A percentile compares a stretch with the other conserved stretches of the same genome.
These are phyloP conservation scores for Vaccinium vitisidaea DNA, from an alignment of 148 eudicot genomes.

Conservation along the genomic window DNA sequence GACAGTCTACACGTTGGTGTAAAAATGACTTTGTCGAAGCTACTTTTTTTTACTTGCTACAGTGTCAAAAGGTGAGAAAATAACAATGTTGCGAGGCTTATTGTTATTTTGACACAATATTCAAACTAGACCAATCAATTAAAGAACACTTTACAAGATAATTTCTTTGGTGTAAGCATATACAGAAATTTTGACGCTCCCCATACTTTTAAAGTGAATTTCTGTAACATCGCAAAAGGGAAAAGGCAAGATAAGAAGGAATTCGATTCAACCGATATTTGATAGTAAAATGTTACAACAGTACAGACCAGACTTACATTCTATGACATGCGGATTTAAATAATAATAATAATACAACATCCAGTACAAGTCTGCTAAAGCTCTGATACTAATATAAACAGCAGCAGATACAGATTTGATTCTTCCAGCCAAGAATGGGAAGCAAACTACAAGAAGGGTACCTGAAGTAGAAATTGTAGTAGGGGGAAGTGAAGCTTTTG, in stretches of 20 bases:
- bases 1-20: no score
- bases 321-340: neutral
- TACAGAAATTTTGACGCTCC: no score
- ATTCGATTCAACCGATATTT: neutral
- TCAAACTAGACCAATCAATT: no score
- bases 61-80: no score
- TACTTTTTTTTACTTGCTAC: no score
- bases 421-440: neutral
- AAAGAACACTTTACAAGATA: no score
- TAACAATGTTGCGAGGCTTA: no score
- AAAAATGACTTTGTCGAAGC: no score
- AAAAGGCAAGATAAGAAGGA: neutral
- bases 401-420: neutral
- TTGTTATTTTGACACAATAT: no score
- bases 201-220: no score
- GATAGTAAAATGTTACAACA: neutral
- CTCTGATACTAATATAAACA: conserved; percentile 11
- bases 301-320: neutral
- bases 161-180: no score
- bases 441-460: conserved; percentile 3
- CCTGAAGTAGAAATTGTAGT: neutral
- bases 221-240: no score
- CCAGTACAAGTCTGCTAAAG: neutral
- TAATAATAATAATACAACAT: neutral
- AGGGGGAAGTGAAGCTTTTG: neutral